Percentiles rank a stretch among this genome's conserved stretches.
Conservation (phyloP, 768 basidiomycete species). For the Lentinula lateritia region DNA sequence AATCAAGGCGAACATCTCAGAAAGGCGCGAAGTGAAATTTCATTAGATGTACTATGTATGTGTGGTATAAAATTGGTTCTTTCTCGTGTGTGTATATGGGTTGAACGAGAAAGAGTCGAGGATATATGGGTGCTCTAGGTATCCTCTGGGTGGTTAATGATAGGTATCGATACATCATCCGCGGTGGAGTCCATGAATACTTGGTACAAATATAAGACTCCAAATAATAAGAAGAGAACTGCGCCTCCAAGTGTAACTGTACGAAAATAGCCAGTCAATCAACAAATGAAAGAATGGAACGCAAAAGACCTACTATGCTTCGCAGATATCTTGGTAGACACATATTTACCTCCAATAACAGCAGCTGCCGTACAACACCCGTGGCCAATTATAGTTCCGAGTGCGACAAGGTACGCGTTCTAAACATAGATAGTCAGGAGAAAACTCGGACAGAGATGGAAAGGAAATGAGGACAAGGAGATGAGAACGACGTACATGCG, state of each 20-base stretch:
- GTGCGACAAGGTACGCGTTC: constrained; percentile 89
- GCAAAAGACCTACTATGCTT: constrained; percentile 69
- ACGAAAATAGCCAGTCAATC: neutral
- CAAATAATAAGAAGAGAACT: constrained; percentile 77
- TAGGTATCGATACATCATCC: constrained; percentile 8
- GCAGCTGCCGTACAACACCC: constrained; percentile 82
- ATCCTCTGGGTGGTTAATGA: constrained; percentile 4
- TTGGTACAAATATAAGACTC: constrained; percentile 72
- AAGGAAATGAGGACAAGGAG: neutral
- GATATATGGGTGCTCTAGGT: neutral
- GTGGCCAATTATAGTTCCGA: constrained; percentile 90
- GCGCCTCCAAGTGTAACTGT: constrained; percentile 86
- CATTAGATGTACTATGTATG: neutral
- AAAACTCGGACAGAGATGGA: neutral
- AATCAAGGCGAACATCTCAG: no score
- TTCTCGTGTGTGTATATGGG: no score
- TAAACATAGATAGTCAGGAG: constrained; percentile 21
- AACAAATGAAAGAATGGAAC: constrained; percentile 7
- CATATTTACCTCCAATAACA: constrained; percentile 87
- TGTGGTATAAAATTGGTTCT: neutral
- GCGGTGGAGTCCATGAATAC: constrained; percentile 27
- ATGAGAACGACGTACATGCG: constrained; percentile 58
- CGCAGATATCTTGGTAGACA: constrained; percentile 92
- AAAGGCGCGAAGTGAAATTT: no score
- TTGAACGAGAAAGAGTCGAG: no score